Conservation (phyloP, 176 grass and related monocot species). For the Chrysopogon serrulatus region DNA sequence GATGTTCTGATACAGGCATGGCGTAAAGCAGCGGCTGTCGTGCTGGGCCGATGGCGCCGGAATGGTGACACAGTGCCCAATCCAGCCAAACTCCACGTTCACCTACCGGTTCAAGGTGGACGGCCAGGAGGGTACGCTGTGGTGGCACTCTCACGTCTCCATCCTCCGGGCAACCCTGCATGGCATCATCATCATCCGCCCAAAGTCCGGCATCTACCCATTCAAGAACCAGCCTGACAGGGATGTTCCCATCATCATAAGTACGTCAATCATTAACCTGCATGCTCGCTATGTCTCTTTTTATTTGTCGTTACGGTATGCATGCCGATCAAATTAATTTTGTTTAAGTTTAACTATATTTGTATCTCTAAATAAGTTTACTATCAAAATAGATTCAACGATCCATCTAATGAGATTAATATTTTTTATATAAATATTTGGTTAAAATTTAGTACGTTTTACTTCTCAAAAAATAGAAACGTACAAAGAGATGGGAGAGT, state of each 20-base stretch:
- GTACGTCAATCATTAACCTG: not conserved
- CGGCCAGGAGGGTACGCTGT: constrained; percentile 29
- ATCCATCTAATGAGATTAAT: too few species aligned
- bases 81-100: not conserved
- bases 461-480: too few species aligned
- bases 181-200: constrained; percentile 29
- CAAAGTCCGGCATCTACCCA: not conserved
- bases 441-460: too few species aligned
- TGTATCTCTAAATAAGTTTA: too few species aligned
- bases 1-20: not conserved
- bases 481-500: too few species aligned
- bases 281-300: too few species aligned
- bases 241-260: constrained; percentile 31
- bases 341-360: too few species aligned
- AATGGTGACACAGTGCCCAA: constrained; percentile 36
- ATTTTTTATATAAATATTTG: too few species aligned
- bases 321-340: too few species aligned
- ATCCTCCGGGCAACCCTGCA: constrained; percentile 19
- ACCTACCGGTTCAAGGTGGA: constrained; percentile 34
- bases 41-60: constrained; percentile 39
- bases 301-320: too few species aligned
- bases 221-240: not conserved
- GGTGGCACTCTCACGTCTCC: constrained; percentile 46
- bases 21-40: not conserved
- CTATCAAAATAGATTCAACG: too few species aligned